Evolutionary conservation across 2,329 filamentous ascomycete species (phyloP).

Genomic region (Penicillium fuscoglaucum): DNA sequence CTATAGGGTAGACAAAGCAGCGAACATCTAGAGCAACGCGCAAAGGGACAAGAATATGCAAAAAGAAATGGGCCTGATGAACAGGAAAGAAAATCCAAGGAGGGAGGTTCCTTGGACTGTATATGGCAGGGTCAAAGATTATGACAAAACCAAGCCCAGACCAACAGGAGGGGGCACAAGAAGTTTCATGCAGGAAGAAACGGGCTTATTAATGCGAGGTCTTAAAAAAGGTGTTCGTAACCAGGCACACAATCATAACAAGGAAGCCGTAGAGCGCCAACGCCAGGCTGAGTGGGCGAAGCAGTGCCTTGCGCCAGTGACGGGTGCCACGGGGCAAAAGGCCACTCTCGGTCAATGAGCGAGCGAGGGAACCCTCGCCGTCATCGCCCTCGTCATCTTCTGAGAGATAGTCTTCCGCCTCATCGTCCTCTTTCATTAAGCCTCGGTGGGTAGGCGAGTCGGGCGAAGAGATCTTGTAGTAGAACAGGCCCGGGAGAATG

Average conservation of each 20-base stretch:
- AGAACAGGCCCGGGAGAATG: constrained; percentile 92
- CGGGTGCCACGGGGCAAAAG: constrained; percentile 62
- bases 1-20: background rate
- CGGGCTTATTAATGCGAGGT: constrained; percentile 55
- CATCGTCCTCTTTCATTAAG: constrained; percentile 86
- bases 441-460: constrained; percentile 83
- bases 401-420: constrained; percentile 58
- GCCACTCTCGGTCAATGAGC: constrained; percentile 55
- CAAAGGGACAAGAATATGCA: background rate
- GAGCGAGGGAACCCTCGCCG: constrained; percentile 40
- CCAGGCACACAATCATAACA: constrained; percentile 86
- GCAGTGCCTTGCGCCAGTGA: constrained; percentile 61
- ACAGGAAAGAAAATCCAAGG: background rate
- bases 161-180: background rate
- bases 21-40: background rate
- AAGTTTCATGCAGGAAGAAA: background rate
- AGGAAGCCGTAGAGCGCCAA: constrained; percentile 79
- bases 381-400: constrained; percentile 35
- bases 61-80: background rate
- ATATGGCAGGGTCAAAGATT: background rate
- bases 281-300: constrained; percentile 72
- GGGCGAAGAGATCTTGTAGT: constrained; percentile 95
- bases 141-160: background rate
- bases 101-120: background rate
- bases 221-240: constrained; percentile 80